Base-by-base conservation (phyloP, 352 stramenopile species). In the Globisporangium carolinianum region DNA sequence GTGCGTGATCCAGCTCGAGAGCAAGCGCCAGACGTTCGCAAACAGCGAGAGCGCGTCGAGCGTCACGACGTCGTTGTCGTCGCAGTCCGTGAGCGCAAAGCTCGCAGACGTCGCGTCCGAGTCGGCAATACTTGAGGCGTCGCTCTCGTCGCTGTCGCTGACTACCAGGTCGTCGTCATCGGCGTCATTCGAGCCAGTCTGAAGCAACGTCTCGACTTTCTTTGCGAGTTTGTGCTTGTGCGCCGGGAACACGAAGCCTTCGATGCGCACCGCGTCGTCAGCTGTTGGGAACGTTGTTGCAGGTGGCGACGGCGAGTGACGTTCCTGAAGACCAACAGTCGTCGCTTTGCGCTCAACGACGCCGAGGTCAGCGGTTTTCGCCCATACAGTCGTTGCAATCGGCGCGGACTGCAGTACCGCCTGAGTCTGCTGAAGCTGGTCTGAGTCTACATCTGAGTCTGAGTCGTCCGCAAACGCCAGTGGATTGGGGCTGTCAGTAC, bases 221-320 rank as follows among this genome's bases (percentile, higher is more conserved):
- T 88, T 90, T 5, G 82, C 84, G 18, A 89, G 47, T 57, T 75
- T 76, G 32, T 79, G 58, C 62, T 94, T 94, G 69, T 94, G 85
- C 46, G 75, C 70, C 37, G 85, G 85, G 53, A 94, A 94, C 49
- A 92, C 71, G 55, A 90, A 92, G 47, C 85, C 85, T 58, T 94
- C 85, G 41, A 94, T 92, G 17, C 88, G 66, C 49, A 86, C 73
- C 1, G 82, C 79, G 32, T 94, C 78, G 24, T 75, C 53, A 5
- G 64, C 59, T 3, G 73, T 74, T 0, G 80, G 79, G 45, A 92
- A 94, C 24, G 73, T 67, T 18, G 66, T 55, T 8, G 75, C 66
- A 0, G 79, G 78, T 2, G 66, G 61, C 12, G 61, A 63, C 11
- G 68, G 68, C 5, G 60, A 43, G 11, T 42, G 51, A 54, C 85